These are phyloP conservation scores for Phlyctochytrium arcticum DNA, from an alignment of 192 early-diverging fungal genomes.

Conservation along the genomic window DNA sequence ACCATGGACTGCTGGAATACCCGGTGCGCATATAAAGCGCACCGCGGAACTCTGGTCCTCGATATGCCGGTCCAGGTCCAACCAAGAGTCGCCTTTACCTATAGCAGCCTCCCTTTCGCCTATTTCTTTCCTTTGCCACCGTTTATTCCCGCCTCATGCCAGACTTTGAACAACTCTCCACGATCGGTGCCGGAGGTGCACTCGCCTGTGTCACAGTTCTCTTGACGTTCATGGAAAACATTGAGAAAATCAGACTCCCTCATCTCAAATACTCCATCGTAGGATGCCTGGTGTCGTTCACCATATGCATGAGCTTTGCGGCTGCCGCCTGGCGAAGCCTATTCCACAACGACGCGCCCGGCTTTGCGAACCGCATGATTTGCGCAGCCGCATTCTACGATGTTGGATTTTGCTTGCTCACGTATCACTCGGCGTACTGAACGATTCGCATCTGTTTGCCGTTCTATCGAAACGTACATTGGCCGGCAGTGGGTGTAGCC, in stretches of 20 bases:
- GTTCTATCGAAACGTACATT: not conserved
- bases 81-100: no score
- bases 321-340: not conserved
- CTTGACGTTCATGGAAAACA: not conserved
- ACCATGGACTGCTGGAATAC: no score
- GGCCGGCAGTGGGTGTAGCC: not conserved
- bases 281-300: not conserved
- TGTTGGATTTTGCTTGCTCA: not conserved
- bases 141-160: no score
- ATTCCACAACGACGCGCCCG: not conserved
- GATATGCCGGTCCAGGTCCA: no score
- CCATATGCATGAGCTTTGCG: not conserved
- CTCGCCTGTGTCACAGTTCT: not conserved
- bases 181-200: not conserved
- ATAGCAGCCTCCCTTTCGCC: no score
- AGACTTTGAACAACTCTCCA: not conserved
- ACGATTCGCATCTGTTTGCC: not conserved
- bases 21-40: no score
- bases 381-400: not conserved
- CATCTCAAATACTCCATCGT: not conserved
- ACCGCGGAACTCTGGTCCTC: no score
- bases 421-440: not conserved
- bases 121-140: no score
- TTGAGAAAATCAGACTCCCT: not conserved
- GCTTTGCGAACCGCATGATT: slow-evolving; percentile 6